Conservation (phyloP, 2,329 filamentous ascomycete genomes). For the Aureobasidium leucospermi region DNA sequence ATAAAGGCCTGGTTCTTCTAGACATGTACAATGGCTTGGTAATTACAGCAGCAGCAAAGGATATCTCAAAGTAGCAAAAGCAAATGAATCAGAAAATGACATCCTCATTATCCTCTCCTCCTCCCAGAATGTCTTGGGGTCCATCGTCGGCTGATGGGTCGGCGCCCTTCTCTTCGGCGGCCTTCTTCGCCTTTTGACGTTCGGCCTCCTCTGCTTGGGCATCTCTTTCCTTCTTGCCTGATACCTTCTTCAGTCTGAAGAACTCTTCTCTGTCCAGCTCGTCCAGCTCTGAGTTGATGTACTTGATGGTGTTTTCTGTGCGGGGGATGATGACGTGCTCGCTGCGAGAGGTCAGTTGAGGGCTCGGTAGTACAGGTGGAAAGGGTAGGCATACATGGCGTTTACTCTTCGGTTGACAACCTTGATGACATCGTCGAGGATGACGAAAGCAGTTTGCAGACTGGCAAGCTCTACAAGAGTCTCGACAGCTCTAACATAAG, state of each 20-base stretch:
- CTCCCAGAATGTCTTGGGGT: conserved; percentile 28
- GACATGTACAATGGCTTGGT: conserved; percentile 3
- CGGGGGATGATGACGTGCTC: conserved; percentile 95
- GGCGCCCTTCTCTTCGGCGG: conserved; percentile 14
- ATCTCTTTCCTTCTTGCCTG: conserved; percentile 57
- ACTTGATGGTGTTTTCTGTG: conserved; percentile 99
- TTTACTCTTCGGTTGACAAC: conserved; percentile 98
- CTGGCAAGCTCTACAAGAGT: conserved; percentile 91
- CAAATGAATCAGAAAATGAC: conserved; percentile 23
- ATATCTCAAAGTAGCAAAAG: conserved; percentile 14
- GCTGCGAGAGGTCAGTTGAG: conserved; percentile 35
- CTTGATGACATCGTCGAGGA: conserved; percentile 97
- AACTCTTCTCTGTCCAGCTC: conserved; percentile 98
- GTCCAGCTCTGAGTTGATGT: conserved; percentile 97
- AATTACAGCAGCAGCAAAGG: conserved; percentile 10
- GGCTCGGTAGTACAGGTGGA: conserved; percentile 17
- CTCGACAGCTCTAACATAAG: conserved; percentile 91
- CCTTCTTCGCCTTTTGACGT: conserved; percentile 21
- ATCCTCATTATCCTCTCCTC: conserved; percentile 27
- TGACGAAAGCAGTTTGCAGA: conserved; percentile 95
- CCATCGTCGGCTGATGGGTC: conserved; percentile 16
- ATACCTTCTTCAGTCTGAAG: conserved; percentile 91
- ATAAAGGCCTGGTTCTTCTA: conserved; percentile 32
- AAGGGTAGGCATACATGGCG: conserved; percentile 64
- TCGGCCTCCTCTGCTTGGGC: conserved; percentile 33